Evolutionary conservation across 2,329 filamentous ascomycete genomes (phyloP), one percentile per base, ranked within the genome.

Genomic region (Ophiostoma novo-ulmi): DNA sequence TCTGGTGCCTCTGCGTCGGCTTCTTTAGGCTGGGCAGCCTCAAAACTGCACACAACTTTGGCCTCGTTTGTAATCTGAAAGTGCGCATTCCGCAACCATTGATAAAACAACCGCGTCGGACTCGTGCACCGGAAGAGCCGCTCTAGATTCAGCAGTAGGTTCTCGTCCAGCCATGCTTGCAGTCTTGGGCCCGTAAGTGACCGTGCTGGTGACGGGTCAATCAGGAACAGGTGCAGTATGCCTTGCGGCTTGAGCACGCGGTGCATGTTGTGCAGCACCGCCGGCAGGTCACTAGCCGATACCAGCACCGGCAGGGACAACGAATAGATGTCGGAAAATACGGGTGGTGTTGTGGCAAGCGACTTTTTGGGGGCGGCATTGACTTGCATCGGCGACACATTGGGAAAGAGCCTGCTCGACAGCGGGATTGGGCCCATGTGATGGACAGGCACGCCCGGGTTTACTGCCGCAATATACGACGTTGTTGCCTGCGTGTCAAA

Each of bases 131-230:
- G 83, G 70, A 86, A 88, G 20, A 84, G 80, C 31, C 81, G 81
- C 75, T 88, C 85, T 0, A 91, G 78, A 71, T 88, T 88, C 7
- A 85, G 77, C 1, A 89, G 77, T 0, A 91, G 80, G 69, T 89
- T 81, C 3, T 85, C 81, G 63, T 89, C 86, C 2, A 91, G 80
- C 89, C 89, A 91, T 0, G 80, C 77, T 48, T 84, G 81, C 75
- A 91, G 79, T 1, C 80, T 79, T 0, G 86, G 87, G 0, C 89
- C 89, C 35, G 87, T 80, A 0, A 84, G 87, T 1, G 81, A 78
- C 3, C 84, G 79, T 0, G 84, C 80, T 0, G 89, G 89, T 8
- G 85, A 79, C 0, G 89, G 87, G 71, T 91, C 87, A 73, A 91
- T 85, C 22, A 91, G 78, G 0, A 85, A 84, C 20, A 91, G 78